Conservation (phyloP, 2,329 filamentous ascomycete genomes). For the Aspergillus fructus region DNA sequence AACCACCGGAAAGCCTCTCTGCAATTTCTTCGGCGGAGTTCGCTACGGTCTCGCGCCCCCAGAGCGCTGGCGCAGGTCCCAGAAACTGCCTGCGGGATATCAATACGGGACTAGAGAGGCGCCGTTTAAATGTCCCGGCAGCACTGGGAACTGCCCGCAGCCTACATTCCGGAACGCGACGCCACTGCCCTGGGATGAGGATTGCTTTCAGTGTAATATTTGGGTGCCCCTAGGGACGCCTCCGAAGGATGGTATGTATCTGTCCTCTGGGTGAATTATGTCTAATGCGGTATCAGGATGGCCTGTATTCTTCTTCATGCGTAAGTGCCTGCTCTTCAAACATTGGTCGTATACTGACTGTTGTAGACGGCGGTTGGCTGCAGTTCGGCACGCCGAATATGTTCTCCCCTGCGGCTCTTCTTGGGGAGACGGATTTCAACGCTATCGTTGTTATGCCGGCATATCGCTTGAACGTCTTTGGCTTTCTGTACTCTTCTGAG, state of each 20-base stretch:
- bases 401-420: constrained; percentile 44
- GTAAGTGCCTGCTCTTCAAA: constrained; percentile 32
- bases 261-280: no score
- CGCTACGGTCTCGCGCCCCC: constrained; percentile 55
- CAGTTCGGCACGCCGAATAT: constrained; percentile 56
- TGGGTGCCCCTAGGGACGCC: constrained; percentile 51
- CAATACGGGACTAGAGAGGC: constrained; percentile 51
- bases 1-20: constrained; percentile 34
- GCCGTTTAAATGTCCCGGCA: constrained; percentile 47
- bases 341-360: no score
- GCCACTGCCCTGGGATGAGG: constrained; percentile 40
- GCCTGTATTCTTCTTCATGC: constrained; percentile 60
- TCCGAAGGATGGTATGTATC: constrained; percentile 35
- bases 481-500: constrained; percentile 54
- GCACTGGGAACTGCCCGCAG: constrained; percentile 51
- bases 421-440: constrained; percentile 50
- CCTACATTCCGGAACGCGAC: constrained; percentile 29
- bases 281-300: constrained; percentile 41
- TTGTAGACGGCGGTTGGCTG: constrained; percentile 53
- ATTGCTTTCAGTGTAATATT: constrained; percentile 58
- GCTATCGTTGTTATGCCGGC: constrained; percentile 56
- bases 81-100: constrained; percentile 48
- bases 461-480: constrained; percentile 57
- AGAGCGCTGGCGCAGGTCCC: constrained; percentile 52
- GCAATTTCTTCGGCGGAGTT: constrained; percentile 56